Evolutionary conservation across 2,329 filamentous ascomycete genomes (phyloP), one percentile per base, ranked within the genome.

Genomic region (Xylariaceae sp.): DNA sequence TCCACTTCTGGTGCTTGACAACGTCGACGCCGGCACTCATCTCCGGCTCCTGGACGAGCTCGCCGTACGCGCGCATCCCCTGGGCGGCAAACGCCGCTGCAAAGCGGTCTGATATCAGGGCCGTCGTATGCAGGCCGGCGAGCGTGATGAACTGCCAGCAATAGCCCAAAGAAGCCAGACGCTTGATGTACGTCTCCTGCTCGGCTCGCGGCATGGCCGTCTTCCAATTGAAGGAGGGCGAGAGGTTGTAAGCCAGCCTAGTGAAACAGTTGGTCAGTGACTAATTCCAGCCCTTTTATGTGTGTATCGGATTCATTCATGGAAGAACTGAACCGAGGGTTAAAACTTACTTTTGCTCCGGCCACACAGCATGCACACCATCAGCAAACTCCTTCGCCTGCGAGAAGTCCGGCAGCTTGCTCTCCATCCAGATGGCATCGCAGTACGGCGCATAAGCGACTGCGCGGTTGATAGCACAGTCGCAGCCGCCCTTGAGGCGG

Each of bases 111-210:
- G 85, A 85, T 72, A 95, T 94, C 42, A 98, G 81, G 29, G 92
- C 93, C 4, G 89, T 96, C 52, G 89, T 95, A 76, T 98, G 93
- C 64, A 98, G 79, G 57, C 93, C 93, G 5, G 92, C 93, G 37
- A 98, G 82, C n/a, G 93, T 98, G 75, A 98, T 98, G 77, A 98
- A 98, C 71, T 98, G 93, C 93, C 93, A 98, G 81, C 89, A 95
- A 80, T 98, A 98, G 53, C 93, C 93, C 39, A 98, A 80, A 52
- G 74, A 63, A 50, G 84, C 90, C 33, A 98, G 86, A 34, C 93
- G 88, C 53, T 83, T 76, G 74, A 98, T 98, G 74, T 97, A 98
- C 17, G 93, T 98, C 74, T 95, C 89, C 73, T 98, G 93, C 67
- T 97, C 92, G 42, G 79, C 77, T 55, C 86, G 82, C 36, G 88